Conservation (phyloP, 208 protist genomes). For the Crithidia thermophila region DNA sequence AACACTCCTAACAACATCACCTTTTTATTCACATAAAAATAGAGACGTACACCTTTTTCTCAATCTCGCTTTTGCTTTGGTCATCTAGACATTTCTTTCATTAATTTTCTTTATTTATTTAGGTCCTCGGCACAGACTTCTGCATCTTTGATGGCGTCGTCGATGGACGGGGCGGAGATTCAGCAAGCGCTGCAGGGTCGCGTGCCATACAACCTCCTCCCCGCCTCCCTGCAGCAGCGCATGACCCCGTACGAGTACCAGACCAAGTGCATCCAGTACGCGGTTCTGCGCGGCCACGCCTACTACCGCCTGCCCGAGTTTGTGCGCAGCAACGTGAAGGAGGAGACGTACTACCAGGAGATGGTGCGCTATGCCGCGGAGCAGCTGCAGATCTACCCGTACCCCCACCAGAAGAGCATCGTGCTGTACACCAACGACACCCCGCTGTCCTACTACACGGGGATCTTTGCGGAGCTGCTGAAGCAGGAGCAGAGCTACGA, state of each 20-base stretch:
- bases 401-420: slow-evolving; percentile 62
- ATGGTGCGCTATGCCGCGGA: slow-evolving; percentile 60
- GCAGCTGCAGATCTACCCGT: slow-evolving; percentile 82
- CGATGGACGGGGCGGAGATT: slow-evolving; percentile 49
- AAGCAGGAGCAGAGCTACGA: slow-evolving; percentile 92
- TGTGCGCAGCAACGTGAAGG: slow-evolving; percentile 40
- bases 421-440: slow-evolving; percentile 70
- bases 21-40: too few relatives aligned
- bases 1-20: too few relatives aligned
- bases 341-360: slow-evolving; percentile 73
- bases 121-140: too few relatives aligned
- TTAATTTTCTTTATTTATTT: not conserved
- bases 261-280: slow-evolving; percentile 38
- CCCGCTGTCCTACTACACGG: slow-evolving; percentile 74
- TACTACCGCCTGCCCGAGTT: slow-evolving; percentile 78
- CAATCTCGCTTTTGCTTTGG: too few relatives aligned
- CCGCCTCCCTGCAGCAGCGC: slow-evolving; percentile 67
- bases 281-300: slow-evolving; percentile 52
- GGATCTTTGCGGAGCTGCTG: slow-evolving; percentile 74
- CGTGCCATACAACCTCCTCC: slow-evolving; percentile 57
- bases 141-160: slow-evolving; percentile 12
- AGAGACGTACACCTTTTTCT: too few relatives aligned
- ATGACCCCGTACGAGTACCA: slow-evolving; percentile 59
- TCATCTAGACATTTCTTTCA: slow-evolving; percentile 18
- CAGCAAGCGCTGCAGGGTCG: slow-evolving; percentile 56